Evolutionary conservation across 306 rosid species (phyloP).

Genomic region (Acacia crassicarpa): DNA sequence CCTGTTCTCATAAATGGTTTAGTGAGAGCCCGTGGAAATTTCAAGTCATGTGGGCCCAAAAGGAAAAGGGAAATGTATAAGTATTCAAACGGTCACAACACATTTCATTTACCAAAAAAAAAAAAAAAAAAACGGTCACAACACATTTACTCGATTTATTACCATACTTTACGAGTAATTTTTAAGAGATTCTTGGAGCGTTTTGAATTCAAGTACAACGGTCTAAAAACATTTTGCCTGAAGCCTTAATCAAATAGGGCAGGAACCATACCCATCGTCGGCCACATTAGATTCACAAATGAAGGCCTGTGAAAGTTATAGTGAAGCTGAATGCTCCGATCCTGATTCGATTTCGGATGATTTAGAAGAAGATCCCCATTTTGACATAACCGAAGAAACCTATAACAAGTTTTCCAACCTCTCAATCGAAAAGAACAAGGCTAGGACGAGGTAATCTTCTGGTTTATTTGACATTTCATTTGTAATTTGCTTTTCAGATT

Average conservation of each 20-base stretch:
- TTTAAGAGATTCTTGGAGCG: background rate
- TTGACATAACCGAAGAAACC: conserved; percentile 46
- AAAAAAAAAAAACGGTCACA: background rate
- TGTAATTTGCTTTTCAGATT: conserved; percentile 1
- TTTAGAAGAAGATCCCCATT: conserved; percentile 47
- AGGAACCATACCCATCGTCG: conserved; percentile 41
- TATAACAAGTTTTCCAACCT: conserved; percentile 43
- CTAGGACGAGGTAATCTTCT: conserved; percentile 41
- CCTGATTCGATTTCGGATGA: conserved; percentile 36
- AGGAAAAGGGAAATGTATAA: background rate
- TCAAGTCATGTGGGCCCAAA: background rate
- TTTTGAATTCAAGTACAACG: background rate
- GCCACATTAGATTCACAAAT: conserved; percentile 23
- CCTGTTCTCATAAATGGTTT: background rate
- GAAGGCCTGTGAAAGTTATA: conserved; percentile 19
- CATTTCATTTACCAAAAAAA: too few relatives aligned
- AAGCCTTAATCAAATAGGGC: background rate
- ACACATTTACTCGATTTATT: background rate
- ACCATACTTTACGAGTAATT: too few relatives aligned
- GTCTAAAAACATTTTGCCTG: background rate
- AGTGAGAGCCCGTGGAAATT: background rate
- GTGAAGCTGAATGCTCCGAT: conserved; percentile 43
- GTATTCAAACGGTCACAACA: background rate
- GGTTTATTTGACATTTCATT: background rate
- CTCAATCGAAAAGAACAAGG: conserved; percentile 40